phyloP scores from a whole-genome alignment of 768 basidiomycete species.

The Pulveroboletus sp. region DNA sequence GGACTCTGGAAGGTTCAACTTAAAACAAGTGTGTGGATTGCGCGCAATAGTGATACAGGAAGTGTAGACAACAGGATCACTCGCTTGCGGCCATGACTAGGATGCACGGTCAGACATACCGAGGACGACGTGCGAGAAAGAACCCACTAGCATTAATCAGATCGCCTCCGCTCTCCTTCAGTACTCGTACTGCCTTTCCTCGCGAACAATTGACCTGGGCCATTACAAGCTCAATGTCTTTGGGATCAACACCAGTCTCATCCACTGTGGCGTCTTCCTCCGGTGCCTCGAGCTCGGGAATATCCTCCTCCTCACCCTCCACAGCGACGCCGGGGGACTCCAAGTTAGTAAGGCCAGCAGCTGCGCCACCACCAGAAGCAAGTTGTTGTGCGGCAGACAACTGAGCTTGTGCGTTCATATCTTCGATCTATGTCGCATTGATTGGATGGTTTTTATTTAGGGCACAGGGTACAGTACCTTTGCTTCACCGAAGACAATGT shows the following conservation, averaged over 20 bases:
- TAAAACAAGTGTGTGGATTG: constrained; percentile 20
- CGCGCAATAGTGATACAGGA: constrained; percentile 28
- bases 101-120: constrained; percentile 11
- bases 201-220: constrained; percentile 82
- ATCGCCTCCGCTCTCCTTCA: constrained; percentile 91
- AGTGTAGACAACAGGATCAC: constrained; percentile 41
- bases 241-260: constrained; percentile 85
- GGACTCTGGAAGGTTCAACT: neutral
- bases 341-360: constrained; percentile 40
- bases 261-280: constrained; percentile 81
- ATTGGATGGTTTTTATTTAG: neutral
- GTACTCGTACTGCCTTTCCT: constrained; percentile 84
- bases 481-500: constrained; percentile 98
- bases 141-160: constrained; percentile 94
- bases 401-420: constrained; percentile 78
- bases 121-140: neutral
- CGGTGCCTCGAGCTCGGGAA: constrained; percentile 77
- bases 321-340: constrained; percentile 48
- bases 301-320: constrained; percentile 65
- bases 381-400: constrained; percentile 78
- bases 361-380: constrained; percentile 44
- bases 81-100: constrained; percentile 92
- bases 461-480: constrained; percentile 48
- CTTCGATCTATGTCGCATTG: constrained; percentile 58
- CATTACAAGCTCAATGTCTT: constrained; percentile 95